These are phyloP conservation scores for Chytriomyces sp. DNA, from an alignment of 192 early-diverging fungal genomes.

Conservation along the genomic window DNA sequence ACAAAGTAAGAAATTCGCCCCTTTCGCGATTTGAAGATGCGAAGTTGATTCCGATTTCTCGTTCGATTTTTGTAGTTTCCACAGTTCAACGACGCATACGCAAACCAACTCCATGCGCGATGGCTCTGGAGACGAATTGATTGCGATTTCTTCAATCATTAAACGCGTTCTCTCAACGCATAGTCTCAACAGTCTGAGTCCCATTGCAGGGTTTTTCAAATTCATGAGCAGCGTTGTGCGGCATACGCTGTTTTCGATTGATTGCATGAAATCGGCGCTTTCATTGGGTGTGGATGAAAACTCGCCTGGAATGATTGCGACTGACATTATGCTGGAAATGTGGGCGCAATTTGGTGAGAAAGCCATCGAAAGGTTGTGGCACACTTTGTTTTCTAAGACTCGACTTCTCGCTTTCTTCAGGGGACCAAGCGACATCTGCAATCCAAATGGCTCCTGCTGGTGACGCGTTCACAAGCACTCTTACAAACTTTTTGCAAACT, in stretches of 20 bases:
- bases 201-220: background rate
- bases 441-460: background rate
- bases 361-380: background rate
- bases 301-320: slow-evolving; percentile 25
- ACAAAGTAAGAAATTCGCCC: slow-evolving; percentile 1
- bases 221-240: slow-evolving; percentile 15
- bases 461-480: slow-evolving; percentile 4
- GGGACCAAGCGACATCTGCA: slow-evolving; percentile 13
- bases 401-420: background rate
- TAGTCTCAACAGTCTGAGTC: background rate
- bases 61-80: background rate
- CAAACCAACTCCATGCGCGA: slow-evolving; percentile 18
- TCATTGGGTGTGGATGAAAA: slow-evolving; percentile 2
- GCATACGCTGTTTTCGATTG: slow-evolving; percentile 16
- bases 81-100: background rate
- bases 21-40: background rate
- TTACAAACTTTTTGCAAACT: slow-evolving; percentile 34
- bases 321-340: slow-evolving; percentile 28
- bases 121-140: slow-evolving; percentile 11
- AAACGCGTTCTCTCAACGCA: slow-evolving; percentile 25
- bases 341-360: slow-evolving; percentile 22
- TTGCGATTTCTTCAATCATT: slow-evolving; percentile 17
- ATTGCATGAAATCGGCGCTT: slow-evolving; percentile 20
- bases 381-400: background rate
- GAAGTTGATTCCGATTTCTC: background rate